These are phyloP conservation scores for Hymenoscyphus salicellus DNA, from an alignment of 2,329 filamentous ascomycete genomes.

Conservation along the genomic window DNA sequence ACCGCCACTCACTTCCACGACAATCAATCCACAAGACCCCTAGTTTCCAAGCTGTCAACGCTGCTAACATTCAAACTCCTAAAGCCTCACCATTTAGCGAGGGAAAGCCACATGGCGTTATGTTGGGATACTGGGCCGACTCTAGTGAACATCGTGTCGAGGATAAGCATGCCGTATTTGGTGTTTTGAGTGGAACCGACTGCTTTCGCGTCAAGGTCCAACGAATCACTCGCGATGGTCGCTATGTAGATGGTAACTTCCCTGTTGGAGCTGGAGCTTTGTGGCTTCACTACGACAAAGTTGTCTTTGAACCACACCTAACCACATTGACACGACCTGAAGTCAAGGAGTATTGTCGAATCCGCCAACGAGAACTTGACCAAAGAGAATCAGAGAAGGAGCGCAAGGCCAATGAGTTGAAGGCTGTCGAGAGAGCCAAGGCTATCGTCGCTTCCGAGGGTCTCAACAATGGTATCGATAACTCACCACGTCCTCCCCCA, in stretches of 20 bases:
- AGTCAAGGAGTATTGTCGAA: constrained; percentile 62
- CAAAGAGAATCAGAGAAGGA: constrained; percentile 49
- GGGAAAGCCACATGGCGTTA: constrained; percentile 29
- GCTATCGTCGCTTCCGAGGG: constrained; percentile 22
- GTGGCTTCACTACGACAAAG: constrained; percentile 62
- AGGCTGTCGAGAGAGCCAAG: constrained; percentile 28
- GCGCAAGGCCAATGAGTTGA: constrained; percentile 45
- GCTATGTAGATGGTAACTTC: constrained; percentile 57
- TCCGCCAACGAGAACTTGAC: constrained; percentile 58
- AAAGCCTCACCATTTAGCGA: constrained; percentile 28
- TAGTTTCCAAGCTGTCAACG: constrained; percentile 32
- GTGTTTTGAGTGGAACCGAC: constrained; percentile 60
- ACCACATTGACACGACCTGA: constrained; percentile 50
- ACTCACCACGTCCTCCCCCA: constrained; percentile 13
- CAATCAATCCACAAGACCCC: constrained; percentile 28
- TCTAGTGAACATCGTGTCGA: constrained; percentile 47
- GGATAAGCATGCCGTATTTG: constrained; percentile 61
- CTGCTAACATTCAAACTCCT: constrained; percentile 25
- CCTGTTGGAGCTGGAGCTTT: constrained; percentile 57
- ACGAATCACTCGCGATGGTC: constrained; percentile 58
- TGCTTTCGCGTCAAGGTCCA: constrained; percentile 64
- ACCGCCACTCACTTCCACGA: constrained; percentile 28
- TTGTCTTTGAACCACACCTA: constrained; percentile 56
- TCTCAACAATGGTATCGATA: constrained; percentile 15
- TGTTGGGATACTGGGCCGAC: constrained; percentile 58